Evolutionary conservation across 73 alveolate genomes (phyloP).

Genomic region (Loxodes magnus): DNA sequence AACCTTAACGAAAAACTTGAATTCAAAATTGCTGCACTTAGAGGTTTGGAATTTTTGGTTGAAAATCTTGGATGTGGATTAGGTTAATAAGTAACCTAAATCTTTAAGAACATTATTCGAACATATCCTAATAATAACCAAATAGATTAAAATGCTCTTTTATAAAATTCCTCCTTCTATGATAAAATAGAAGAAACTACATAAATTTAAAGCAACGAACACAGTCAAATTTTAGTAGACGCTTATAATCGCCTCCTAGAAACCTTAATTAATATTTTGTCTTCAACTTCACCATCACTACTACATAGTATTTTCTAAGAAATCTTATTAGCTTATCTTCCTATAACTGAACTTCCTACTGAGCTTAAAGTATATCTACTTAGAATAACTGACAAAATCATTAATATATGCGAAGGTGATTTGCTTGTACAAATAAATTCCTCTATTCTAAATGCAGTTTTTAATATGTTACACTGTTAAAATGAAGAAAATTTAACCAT

Average conservation of each 20-base stretch:
- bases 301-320: conserved; percentile 33
- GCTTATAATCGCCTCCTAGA: conserved; percentile 42
- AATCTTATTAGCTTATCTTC: conserved; percentile 16
- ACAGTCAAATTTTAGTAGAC: conserved; percentile 13
- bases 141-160: no score
- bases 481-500: conserved; percentile 2
- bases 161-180: no score
- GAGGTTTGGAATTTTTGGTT: conserved; percentile 29
- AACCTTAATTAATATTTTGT: conserved; percentile 20
- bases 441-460: background rate
- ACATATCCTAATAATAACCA: conserved; percentile 14
- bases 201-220: no score
- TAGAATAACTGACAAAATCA: conserved; percentile 35
- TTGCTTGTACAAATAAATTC: conserved; percentile 10
- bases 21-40: conserved; percentile 30
- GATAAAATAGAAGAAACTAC: no score
- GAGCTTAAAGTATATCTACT: conserved; percentile 40
- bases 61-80: conserved; percentile 53
- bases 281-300: conserved; percentile 30
- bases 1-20: conserved; percentile 33
- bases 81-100: conserved; percentile 6
- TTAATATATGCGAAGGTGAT: conserved; percentile 47
- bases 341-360: conserved; percentile 28
- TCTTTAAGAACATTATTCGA: conserved; percentile 11
- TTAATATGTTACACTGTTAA: background rate